Evolutionary conservation across 768 basidiomycete species (phyloP).

Genomic region (Rhodocollybia butyracea): DNA sequence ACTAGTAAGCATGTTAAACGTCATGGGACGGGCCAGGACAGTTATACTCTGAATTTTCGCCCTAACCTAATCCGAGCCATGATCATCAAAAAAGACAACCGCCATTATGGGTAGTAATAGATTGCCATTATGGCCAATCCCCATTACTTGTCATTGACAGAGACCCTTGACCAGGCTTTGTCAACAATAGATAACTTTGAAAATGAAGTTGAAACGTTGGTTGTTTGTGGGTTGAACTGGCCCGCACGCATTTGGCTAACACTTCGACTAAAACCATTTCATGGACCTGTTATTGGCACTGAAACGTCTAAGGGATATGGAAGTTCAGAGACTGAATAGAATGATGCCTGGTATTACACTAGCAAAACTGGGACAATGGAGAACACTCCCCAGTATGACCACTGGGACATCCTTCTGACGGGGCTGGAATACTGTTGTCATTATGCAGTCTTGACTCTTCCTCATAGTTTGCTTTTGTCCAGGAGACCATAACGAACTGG

Average conservation of each 20-base stretch:
- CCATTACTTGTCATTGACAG: too few species aligned
- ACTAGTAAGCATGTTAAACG: too few species aligned
- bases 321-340: conserved; percentile 33
- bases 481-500: too few species aligned
- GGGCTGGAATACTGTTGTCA: conserved; percentile 1
- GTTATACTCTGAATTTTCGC: too few species aligned
- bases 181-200: too few species aligned
- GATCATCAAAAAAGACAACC: too few species aligned
- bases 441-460: conserved; percentile 43
- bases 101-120: too few species aligned
- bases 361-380: conserved; percentile 15
- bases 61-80: too few species aligned
- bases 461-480: conserved; percentile 50
- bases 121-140: too few species aligned
- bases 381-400: neutral
- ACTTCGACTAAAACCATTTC: conserved; percentile 34
- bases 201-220: conserved; percentile 3
- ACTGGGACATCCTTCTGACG: neutral
- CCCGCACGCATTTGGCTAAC: neutral
- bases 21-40: too few species aligned
- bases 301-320: conserved; percentile 37
- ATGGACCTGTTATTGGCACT: conserved; percentile 37
- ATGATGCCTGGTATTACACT: conserved; percentile 48
- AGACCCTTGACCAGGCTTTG: too few species aligned
- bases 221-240: neutral